Percentiles rank a stretch among this genome's conserved stretches.
These are phyloP conservation scores for Vanrija sp. DNA, from an alignment of 1,284 basidiomycete genomes.

Conservation along the genomic window DNA sequence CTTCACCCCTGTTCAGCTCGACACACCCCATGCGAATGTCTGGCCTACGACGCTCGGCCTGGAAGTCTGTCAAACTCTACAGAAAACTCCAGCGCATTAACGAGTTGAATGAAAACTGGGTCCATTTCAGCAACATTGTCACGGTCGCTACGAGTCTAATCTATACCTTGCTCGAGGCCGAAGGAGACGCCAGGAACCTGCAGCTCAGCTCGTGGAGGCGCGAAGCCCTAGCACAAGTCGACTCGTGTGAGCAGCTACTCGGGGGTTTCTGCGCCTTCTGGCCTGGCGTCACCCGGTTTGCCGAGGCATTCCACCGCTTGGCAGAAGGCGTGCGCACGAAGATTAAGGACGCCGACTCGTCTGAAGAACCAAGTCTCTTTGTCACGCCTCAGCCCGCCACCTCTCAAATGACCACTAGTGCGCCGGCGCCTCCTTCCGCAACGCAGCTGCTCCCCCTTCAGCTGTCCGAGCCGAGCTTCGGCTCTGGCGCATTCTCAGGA, in stretches of 20 bases:
- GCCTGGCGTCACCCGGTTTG: slow-evolving; percentile 51
- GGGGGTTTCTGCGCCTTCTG: not conserved
- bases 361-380: too few relatives aligned
- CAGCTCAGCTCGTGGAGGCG: not conserved
- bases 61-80: slow-evolving; percentile 7
- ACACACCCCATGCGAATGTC: not conserved
- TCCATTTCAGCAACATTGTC: not conserved
- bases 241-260: not conserved
- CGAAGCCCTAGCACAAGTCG: not conserved
- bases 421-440: too few relatives aligned
- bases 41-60: not conserved
- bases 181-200: not conserved
- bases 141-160: not conserved
- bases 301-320: slow-evolving; percentile 49
- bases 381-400: too few relatives aligned
- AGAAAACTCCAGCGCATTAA: not conserved
- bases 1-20: not conserved
- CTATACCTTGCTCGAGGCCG: not conserved
- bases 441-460: too few relatives aligned
- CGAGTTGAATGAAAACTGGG: not conserved
- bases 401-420: too few relatives aligned
- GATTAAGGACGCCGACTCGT: too few relatives aligned
- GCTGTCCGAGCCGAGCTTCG: too few relatives aligned
- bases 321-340: not conserved
- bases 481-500: too few relatives aligned